phyloP scores from a whole-genome alignment of 2,329 filamentous ascomycete genomes.

The Celoporthe dispersa region DNA sequence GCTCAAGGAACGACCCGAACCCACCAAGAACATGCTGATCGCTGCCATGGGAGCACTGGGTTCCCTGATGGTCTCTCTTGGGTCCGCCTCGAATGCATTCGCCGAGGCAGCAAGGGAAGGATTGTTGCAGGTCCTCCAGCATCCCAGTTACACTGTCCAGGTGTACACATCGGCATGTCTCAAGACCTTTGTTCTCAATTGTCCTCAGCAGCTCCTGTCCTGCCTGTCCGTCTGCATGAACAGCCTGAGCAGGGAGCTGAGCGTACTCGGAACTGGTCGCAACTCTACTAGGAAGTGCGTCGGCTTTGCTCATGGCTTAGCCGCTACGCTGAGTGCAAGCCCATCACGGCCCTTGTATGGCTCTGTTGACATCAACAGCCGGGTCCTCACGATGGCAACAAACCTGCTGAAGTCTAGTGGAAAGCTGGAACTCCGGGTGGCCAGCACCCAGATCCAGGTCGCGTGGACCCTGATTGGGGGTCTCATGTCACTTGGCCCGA shows the following conservation, averaged over 20 bases:
- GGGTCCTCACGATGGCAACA: slow-evolving; percentile 88
- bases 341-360: slow-evolving; percentile 88
- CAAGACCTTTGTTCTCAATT: slow-evolving; percentile 85
- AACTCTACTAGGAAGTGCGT: slow-evolving; percentile 83
- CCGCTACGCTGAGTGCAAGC: slow-evolving; percentile 88
- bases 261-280: slow-evolving; percentile 72
- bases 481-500: slow-evolving; percentile 93
- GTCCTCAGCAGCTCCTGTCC: slow-evolving; percentile 87
- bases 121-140: slow-evolving; percentile 85
- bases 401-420: slow-evolving; percentile 90
- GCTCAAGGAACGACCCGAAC: slow-evolving; percentile 84
- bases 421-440: slow-evolving; percentile 86
- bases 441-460: slow-evolving; percentile 94
- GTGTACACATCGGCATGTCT: slow-evolving; percentile 86
- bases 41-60: slow-evolving; percentile 79
- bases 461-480: slow-evolving; percentile 98
- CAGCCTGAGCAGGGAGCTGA: slow-evolving; percentile 84
- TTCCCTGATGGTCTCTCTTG: slow-evolving; percentile 77
- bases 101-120: slow-evolving; percentile 86
- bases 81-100: slow-evolving; percentile 78
- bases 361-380: slow-evolving; percentile 92
- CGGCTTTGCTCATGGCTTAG: slow-evolving; percentile 89
- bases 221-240: slow-evolving; percentile 97
- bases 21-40: slow-evolving; percentile 83
- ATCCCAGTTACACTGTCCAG: slow-evolving; percentile 96